Base-by-base conservation (phyloP, 2,329 filamentous ascomycete species). In the Rhynchosporium graminicola region DNA sequence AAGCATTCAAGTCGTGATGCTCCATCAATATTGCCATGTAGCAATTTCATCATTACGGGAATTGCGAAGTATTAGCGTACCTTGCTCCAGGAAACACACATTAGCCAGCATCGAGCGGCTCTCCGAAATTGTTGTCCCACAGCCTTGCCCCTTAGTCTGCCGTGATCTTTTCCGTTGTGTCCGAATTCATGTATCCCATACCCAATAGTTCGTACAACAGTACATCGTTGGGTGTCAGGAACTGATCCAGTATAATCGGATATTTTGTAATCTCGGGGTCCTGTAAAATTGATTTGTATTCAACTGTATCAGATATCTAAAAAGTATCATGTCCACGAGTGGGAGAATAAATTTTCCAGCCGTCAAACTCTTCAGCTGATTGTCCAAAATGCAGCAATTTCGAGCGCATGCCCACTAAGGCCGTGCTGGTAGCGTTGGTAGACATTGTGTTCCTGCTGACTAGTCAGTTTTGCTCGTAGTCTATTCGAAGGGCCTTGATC, bases 401-500 rank as follows among this genome's bases (percentile, higher is more conserved):
- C 31, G 57, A 51, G 36, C 57, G 47, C 13, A 60, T 51, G 7
- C 52, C 47, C n/a, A 54, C 36, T 7, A 60, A 40, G 7, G 57
- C 47, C 45, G 43, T 54, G 31, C 20, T 36, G n/a, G 43, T 12
- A 10, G 36, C 28, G 12, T 38, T 52, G 6, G 57, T 36, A 26
- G 26, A 10, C 13, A 15, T 45, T 33, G 33, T 52, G 13, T 36
- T 46, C 33, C 46, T 46, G 48, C 57, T 52, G n/a, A 52, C 57
- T 38, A 60, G 29, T 33, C 57, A 52, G 20, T 60, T 60, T 15
- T 60, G 46, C 26, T 60, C 57, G 15, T 29, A 60, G 29, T 60
- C 47, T 28, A 60, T 60, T 13, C 57, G 47, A 20, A 54, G 40
- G 20, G 47, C 46, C 26, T 45, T 60, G 28, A 52, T 45, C 56